phyloP scores from a whole-genome alignment of 192 early-diverging fungal genomes.

The Pilobolus umbonatus region DNA sequence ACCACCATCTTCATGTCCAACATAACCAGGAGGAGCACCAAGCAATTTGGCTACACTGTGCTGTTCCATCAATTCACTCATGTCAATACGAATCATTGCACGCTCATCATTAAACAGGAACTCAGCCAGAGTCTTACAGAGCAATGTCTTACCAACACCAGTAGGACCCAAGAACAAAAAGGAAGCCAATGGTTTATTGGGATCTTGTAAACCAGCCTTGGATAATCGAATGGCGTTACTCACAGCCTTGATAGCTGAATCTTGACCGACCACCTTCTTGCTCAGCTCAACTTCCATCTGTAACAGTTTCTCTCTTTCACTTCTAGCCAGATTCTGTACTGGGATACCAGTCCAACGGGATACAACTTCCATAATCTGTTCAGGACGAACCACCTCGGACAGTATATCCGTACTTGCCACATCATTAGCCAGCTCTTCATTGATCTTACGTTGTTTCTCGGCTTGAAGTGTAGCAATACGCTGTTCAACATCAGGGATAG shows the following conservation, averaged over 20 bases:
- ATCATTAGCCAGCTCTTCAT: constrained; percentile 55
- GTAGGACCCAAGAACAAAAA: constrained; percentile 84
- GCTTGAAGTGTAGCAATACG: constrained; percentile 68
- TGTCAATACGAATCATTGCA: constrained; percentile 72
- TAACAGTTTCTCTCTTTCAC: constrained; percentile 82
- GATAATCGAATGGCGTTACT: constrained; percentile 72
- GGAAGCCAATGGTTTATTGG: constrained; percentile 65
- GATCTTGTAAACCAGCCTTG: constrained; percentile 72
- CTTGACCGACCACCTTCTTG: constrained; percentile 81
- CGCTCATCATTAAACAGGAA: constrained; percentile 73
- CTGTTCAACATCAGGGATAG: constrained; percentile 84
- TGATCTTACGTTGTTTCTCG: constrained; percentile 48
- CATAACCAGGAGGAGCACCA: constrained; percentile 76
- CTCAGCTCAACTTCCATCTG: constrained; percentile 70
- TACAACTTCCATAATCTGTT: constrained; percentile 93
- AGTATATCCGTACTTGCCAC: constrained; percentile 53
- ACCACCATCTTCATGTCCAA: constrained; percentile 76
- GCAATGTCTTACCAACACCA: constrained; percentile 79
- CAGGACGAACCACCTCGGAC: constrained; percentile 81
- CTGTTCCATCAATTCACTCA: constrained; percentile 70
- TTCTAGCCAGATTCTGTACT: constrained; percentile 79
- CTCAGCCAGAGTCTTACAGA: constrained; percentile 71
- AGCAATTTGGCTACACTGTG: constrained; percentile 61
- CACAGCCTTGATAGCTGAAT: constrained; percentile 61
- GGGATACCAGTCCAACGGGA: constrained; percentile 97